Base-by-base conservation (phyloP, 805 yeast genomes). In the Saturnispora zaruensis region DNA sequence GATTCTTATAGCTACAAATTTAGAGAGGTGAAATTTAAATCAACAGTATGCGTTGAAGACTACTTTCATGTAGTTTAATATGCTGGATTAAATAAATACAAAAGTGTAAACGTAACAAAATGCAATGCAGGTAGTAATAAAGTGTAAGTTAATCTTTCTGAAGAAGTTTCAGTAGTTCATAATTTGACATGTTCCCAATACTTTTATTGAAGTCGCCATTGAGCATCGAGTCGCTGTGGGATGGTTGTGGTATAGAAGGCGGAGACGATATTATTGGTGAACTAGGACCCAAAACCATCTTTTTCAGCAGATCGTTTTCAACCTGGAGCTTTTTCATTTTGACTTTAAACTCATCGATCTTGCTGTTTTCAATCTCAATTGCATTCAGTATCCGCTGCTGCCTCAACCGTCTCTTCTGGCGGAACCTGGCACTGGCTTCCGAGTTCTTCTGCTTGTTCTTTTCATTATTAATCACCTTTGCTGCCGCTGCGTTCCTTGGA, bases 381-480 rank as follows among this genome's bases (percentile, higher is more conserved):
- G 66, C 71, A 42, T 66, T 66, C 55, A 78, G 82, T 81, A 81
- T 75, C 58, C 78, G 78, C 57, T 72, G 74, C 56, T 79, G 84
- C 60, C 71, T 78, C 53, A 74, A 58, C 60, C 79, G 80, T 71
- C 79, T 79, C 65, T 81, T 81, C 41, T 77, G 69, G 55, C 87
- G 65, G 63, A 81, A 81, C 47, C 84, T 65, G 0, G 86, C 86
- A 42, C 80, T 74, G 0, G 87, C 87, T 4, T 80, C 79, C 2
- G 86, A 78, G 59, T 79, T 80, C 54, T 84, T 68, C 51, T 76
- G 68, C 53, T 81, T 70, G 59, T 79, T 80, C 53, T 78, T 82
- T 8, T n/a, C 14, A 23, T 30, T 40, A 11, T 20, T 30, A 25
- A 23, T 25, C n/a, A n/a, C n/a, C n/a, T n/a, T n/a, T 43, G 24